Base-by-base conservation (phyloP, 2,329 filamentous ascomycete species). In the Macrophomina phaseolina region DNA sequence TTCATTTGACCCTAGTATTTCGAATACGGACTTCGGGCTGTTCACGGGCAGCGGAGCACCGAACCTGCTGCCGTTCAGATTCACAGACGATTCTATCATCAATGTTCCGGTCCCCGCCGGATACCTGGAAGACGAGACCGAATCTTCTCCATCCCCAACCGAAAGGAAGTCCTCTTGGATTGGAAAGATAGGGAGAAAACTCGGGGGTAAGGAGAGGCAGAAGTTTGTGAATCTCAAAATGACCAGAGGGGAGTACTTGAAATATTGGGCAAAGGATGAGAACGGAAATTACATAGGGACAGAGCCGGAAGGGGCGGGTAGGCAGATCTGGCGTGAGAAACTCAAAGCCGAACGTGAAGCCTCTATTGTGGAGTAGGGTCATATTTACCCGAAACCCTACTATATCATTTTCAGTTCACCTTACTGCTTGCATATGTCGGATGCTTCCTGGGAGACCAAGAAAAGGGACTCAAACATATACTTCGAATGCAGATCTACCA, bases 261-360 rank as follows among this genome's bases (percentile, higher is more conserved):
- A 23, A 28, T 30, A 64, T 14, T 66, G 64, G 64, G 53, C 64
- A 7, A 52, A 40, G 9, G 65, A 67, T 12, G 65, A 51, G 28
- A 9, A 46, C n/a, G 64, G 64, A 36, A 66, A 48, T 7, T 66
- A 66, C 36, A 36, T 63, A 11, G 53, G 64, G 5, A 60, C 64
- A 9, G 64, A 40, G 58, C 46, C 56, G 12, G 18, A 42, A 40
- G 45, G 32, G 14, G 16, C 3, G 18, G 58, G 58, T 2, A 23
- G 18, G 18, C 30, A 30, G 40, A 32, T 62, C 5, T 62, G 38
- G 58, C 40, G 58, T 4, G 58, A 62, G 32, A 46, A 40, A 23
- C 32, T 62, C 2, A 46, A 18, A 12, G 32, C n/a, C 6, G 40
- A 62, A 34, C 34, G 52, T 3, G n/a, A 56, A 9, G 52, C 36